Percentiles rank a stretch among this genome's conserved stretches.
Conservation (phyloP, 495 filamentous ascomycete genomes). For the Lepidopterella palustris region DNA sequence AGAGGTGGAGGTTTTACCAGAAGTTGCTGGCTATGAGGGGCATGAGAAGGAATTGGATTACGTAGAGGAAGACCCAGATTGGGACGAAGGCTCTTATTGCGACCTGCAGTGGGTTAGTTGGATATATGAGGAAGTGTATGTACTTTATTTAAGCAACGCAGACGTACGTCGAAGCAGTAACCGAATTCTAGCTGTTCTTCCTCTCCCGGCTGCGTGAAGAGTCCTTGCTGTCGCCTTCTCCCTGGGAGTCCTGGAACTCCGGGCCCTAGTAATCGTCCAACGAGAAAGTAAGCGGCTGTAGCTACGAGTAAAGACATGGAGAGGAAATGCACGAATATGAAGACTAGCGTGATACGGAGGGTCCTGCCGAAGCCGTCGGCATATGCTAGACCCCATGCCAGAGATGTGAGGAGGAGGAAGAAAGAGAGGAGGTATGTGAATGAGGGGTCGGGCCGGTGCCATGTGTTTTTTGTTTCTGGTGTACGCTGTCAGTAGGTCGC, state of each 20-base stretch:
- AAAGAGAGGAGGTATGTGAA: constrained; percentile 72
- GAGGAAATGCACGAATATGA: constrained; percentile 65
- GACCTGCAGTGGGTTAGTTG: constrained; percentile 51
- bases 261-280: constrained; percentile 57
- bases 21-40: constrained; percentile 50
- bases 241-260: constrained; percentile 42
- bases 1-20: constrained; percentile 35
- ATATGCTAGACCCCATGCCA: constrained; percentile 70
- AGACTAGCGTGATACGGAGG: constrained; percentile 54
- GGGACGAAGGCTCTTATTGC: constrained; percentile 70
- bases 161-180: constrained; percentile 68
- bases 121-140: background rate
- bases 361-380: constrained; percentile 49
- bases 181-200: constrained; percentile 65
- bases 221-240: constrained; percentile 50
- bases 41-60: constrained; percentile 65
- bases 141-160: background rate
- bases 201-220: constrained; percentile 50
- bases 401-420: constrained; percentile 64
- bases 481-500: constrained; percentile 5
- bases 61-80: constrained; percentile 65
- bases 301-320: constrained; percentile 54
- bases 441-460: constrained; percentile 68
- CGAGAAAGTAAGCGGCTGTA: constrained; percentile 57
- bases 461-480: constrained; percentile 70